A percentile compares a stretch with the other conserved stretches of the same genome.
These are phyloP conservation scores for Suillus paluster DNA, from an alignment of 768 basidiomycete species.

Conservation along the genomic window DNA sequence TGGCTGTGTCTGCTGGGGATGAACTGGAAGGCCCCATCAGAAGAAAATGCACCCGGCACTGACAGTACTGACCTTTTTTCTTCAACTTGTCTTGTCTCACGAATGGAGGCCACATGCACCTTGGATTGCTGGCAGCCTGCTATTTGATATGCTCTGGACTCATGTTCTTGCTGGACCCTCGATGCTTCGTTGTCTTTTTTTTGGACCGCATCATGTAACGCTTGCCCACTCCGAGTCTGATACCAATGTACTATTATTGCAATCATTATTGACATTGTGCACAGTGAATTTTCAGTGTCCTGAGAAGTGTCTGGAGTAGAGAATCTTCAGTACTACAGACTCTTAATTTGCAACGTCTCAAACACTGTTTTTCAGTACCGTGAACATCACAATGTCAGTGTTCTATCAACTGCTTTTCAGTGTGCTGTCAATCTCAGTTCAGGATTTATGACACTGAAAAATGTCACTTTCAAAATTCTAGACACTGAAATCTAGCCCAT, in stretches of 20 bases:
- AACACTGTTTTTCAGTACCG: too few species aligned
- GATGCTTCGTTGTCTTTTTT: background rate
- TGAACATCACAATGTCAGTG: too few species aligned
- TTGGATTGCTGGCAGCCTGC: conserved; percentile 1
- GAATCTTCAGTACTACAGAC: too few species aligned
- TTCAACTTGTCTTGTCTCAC: background rate
- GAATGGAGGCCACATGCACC: background rate
- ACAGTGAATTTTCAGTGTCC: too few species aligned
- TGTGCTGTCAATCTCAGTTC: background rate
- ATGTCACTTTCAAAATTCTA: background rate
- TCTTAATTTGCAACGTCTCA: too few species aligned
- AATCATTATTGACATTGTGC: too few species aligned
- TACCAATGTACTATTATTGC: too few species aligned
- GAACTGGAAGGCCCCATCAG: background rate
- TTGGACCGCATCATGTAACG: too few species aligned
- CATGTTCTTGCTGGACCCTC: background rate
- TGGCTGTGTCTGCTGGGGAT: background rate
- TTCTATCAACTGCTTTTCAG: background rate
- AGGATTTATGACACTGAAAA: background rate
- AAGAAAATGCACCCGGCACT: background rate
- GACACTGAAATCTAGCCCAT: background rate
- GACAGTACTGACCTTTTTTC: background rate
- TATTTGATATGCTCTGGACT: background rate
- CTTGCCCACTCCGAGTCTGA: too few species aligned
- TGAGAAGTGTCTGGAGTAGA: too few species aligned